phyloP scores from a whole-genome alignment of 2,329 filamentous ascomycete genomes.

The Chalara sp. region DNA sequence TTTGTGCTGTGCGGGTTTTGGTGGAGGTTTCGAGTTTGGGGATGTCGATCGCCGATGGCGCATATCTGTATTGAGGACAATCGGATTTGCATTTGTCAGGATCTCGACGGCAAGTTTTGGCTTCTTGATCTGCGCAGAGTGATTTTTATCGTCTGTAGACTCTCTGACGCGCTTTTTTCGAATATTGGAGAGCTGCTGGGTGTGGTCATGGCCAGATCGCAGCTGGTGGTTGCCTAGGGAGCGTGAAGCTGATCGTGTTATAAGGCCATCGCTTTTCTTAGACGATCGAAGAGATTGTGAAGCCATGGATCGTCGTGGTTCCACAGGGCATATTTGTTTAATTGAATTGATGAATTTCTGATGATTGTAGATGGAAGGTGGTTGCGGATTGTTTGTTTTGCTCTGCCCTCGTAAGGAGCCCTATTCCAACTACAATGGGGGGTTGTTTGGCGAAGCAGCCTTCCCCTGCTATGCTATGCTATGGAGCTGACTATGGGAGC shows the following conservation, averaged over 20 bases:
- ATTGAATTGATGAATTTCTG: constrained; percentile 10
- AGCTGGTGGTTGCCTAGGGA: constrained; percentile 20
- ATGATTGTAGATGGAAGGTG: no score
- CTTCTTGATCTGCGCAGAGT: constrained; percentile 41
- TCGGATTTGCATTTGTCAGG: constrained; percentile 20
- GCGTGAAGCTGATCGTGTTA: constrained; percentile 21
- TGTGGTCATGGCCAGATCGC: constrained; percentile 24
- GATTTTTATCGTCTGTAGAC: constrained; percentile 34
- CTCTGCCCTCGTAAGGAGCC: no score
- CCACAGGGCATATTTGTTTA: constrained; percentile 25
- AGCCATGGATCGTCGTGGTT: constrained; percentile 36
- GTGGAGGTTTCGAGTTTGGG: constrained; percentile 9
- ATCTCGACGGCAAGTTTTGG: constrained; percentile 49
- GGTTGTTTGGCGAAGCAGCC: no score
- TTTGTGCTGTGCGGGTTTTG: constrained; percentile 14
- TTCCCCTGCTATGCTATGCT: no score
- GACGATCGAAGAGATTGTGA: constrained; percentile 43
- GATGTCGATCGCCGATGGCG: constrained; percentile 9
- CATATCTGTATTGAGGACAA: constrained; percentile 11
- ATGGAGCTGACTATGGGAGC: no score
- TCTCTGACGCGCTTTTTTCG: constrained; percentile 40
- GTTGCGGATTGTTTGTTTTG: no score
- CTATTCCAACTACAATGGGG: no score
- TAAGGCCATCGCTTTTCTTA: constrained; percentile 40
- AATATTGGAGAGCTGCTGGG: constrained; percentile 16